These are phyloP conservation scores for Phytophthora palmivora DNA, from an alignment of 352 stramenopile genomes.

Conservation along the genomic window DNA sequence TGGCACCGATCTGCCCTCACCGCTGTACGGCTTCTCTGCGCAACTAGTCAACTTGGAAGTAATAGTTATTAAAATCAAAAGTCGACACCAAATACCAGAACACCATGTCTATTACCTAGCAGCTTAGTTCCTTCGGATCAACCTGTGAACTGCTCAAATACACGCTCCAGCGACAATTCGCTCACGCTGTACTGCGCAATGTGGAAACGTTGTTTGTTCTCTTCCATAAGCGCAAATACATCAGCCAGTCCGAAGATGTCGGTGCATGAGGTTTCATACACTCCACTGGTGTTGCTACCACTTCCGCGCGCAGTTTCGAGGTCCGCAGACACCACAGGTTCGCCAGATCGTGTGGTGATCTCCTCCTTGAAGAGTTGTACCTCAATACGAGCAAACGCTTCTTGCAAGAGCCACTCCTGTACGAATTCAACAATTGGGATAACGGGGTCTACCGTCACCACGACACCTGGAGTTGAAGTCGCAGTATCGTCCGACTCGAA, in stretches of 20 bases:
- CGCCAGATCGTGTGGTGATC: constrained; percentile 49
- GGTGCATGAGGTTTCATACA: constrained; percentile 78
- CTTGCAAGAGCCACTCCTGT: constrained; percentile 77
- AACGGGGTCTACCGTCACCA: neutral
- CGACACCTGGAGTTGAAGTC: neutral
- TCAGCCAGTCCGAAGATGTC: constrained; percentile 73
- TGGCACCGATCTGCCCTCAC: constrained; percentile 30
- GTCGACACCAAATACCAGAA: too few species aligned
- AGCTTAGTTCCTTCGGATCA: constrained; percentile 3
- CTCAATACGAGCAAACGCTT: constrained; percentile 70
- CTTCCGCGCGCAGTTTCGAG: constrained; percentile 58
- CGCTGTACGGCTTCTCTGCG: constrained; percentile 30
- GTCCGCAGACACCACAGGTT: constrained; percentile 55
- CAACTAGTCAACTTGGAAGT: constrained; percentile 1
- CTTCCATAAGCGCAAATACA: constrained; percentile 85
- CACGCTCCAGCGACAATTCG: constrained; percentile 92
- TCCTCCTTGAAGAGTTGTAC: constrained; percentile 54
- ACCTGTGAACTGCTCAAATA: constrained; percentile 94
- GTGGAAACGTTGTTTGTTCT: constrained; percentile 65
- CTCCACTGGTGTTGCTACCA: constrained; percentile 57
- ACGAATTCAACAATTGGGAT: constrained; percentile 73
- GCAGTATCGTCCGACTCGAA: constrained; percentile 43
- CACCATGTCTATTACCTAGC: constrained; percentile 1
- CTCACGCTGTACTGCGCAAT: constrained; percentile 93
- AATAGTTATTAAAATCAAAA: too few species aligned